A percentile compares a stretch with the other conserved stretches of the same genome.
Evolutionary conservation across 2,329 filamentous ascomycete genomes (phyloP).

Genomic region (Stachybotrys elegans): DNA sequence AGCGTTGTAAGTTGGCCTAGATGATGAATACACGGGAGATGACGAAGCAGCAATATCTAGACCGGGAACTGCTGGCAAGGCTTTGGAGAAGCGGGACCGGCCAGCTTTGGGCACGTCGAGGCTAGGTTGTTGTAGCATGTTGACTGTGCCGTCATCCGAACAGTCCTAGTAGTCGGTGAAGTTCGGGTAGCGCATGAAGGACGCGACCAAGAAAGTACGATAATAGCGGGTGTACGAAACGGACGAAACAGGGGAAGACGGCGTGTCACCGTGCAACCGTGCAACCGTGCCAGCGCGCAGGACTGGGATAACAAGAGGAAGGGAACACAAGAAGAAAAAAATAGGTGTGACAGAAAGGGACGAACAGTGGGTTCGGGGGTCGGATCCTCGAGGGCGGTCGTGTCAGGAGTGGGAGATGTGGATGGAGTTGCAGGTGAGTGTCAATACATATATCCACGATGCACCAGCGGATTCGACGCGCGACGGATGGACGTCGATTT

Average conservation of each 20-base stretch:
- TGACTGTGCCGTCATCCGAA: background rate
- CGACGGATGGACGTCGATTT: no score
- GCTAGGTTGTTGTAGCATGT: slow-evolving; percentile 6
- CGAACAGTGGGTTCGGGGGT: background rate
- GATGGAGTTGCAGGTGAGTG: no score
- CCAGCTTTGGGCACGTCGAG: slow-evolving; percentile 29
- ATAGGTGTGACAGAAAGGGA: background rate
- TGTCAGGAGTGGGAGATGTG: no score
- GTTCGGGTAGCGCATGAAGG: background rate
- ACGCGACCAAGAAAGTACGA: no score
- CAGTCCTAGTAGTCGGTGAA: background rate
- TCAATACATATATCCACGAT: no score
- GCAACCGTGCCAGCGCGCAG: background rate
- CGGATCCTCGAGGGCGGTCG: no score
- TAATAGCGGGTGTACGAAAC: slow-evolving; percentile 17
- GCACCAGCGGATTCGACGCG: no score
- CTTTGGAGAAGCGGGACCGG: slow-evolving; percentile 54
- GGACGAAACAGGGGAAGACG: slow-evolving; percentile 18
- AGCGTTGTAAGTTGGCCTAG: no score
- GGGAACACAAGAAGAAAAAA: background rate
- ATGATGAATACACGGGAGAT: slow-evolving; percentile 20
- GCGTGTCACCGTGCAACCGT: slow-evolving; percentile 4
- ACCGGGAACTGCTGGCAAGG: slow-evolving; percentile 45
- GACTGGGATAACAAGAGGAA: no score
- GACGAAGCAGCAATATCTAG: slow-evolving; percentile 10